Conservation (phyloP, 78 protist genomes). For the Dictyostelium brefeldianum region DNA sequence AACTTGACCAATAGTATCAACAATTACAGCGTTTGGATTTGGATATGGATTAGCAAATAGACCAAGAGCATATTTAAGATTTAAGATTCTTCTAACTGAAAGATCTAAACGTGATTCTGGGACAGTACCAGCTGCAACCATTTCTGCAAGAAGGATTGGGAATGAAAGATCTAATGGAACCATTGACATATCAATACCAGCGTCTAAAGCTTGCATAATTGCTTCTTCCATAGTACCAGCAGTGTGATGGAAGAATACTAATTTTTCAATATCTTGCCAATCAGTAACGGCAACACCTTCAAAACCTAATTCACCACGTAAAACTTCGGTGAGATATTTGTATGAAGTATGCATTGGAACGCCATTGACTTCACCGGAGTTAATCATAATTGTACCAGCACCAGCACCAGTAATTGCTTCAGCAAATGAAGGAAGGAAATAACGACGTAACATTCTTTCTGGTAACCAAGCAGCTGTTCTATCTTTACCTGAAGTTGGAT, state of each 20-base stretch:
- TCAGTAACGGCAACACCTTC: constrained; percentile 87
- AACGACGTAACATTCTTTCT: constrained; percentile 62
- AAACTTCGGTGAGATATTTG: constrained; percentile 36
- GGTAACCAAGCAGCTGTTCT: constrained; percentile 83
- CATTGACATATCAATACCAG: constrained; percentile 89
- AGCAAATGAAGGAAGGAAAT: constrained; percentile 70
- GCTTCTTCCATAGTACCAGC: constrained; percentile 60
- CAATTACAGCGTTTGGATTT: constrained; percentile 9
- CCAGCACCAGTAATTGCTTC: constrained; percentile 71
- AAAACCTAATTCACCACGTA: constrained; percentile 74
- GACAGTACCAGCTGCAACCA: constrained; percentile 63
- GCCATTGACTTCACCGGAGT: constrained; percentile 80
- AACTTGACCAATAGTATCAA: constrained; percentile 61
- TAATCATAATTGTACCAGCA: constrained; percentile 72
- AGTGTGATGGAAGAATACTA: constrained; percentile 67
- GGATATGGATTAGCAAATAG: constrained; percentile 76
- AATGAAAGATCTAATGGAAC: constrained; percentile 77
- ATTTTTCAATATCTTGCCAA: constrained; percentile 84
- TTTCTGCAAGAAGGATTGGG: constrained; percentile 27
- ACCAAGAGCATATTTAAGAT: constrained; percentile 80
- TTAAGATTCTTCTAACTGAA: constrained; percentile 52
- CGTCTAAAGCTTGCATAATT: constrained; percentile 67
- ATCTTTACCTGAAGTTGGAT: constrained; percentile 81
- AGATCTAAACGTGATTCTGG: constrained; percentile 76
- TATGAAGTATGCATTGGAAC: constrained; percentile 67